These are phyloP conservation scores for Dissophora globulifera DNA, from an alignment of 192 early-diverging fungal species.

Conservation along the genomic window DNA sequence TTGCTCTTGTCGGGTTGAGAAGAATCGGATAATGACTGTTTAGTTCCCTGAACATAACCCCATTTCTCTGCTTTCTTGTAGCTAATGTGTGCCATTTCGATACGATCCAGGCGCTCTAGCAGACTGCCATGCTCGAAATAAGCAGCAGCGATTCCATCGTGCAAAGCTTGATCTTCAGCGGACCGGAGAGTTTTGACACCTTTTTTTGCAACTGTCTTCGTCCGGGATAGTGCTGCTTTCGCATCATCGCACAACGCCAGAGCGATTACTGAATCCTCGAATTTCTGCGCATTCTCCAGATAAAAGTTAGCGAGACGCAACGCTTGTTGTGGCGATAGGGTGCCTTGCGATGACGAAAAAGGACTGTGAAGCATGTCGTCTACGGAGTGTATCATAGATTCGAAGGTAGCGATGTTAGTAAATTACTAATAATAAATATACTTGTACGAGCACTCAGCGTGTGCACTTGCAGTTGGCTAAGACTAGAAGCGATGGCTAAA, in stretches of 20 bases:
- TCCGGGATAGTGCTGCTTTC: neutral
- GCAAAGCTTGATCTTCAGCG: slow-evolving; percentile 1
- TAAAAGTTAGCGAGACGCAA: neutral
- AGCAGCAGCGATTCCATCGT: neutral
- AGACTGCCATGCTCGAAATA: neutral
- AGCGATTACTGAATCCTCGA: neutral
- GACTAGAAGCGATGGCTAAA: neutral
- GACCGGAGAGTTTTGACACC: neutral
- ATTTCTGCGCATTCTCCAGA: slow-evolving; percentile 1
- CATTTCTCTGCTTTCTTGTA: slow-evolving; percentile 6
- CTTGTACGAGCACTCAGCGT: neutral
- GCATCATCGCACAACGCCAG: neutral
- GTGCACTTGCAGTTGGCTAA: neutral
- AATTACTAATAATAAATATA: neutral
- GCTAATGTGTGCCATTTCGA: neutral
- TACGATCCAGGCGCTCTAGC: neutral
- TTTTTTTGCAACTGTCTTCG: neutral
- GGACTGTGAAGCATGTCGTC: neutral
- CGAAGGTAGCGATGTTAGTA: neutral
- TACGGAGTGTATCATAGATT: neutral
- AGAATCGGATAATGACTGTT: neutral
- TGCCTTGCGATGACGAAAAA: neutral
- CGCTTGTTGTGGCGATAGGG: neutral
- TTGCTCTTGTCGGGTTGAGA: neutral
- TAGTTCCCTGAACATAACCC: neutral